phyloP scores from a whole-genome alignment of 2,329 filamentous ascomycete species.

The Colletotrichum somersetense region DNA sequence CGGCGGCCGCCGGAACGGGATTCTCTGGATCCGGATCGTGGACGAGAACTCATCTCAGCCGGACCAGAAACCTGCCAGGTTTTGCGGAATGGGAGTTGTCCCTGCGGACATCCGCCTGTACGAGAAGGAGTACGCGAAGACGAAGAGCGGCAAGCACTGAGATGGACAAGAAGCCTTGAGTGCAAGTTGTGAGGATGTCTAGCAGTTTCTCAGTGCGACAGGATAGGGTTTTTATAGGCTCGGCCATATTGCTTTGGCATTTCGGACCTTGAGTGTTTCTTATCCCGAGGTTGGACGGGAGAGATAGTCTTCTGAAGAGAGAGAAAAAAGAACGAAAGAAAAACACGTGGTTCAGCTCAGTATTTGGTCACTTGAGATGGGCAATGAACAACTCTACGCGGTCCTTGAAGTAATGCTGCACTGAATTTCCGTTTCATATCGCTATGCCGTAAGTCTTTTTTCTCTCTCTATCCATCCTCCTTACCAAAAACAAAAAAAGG shows the following conservation, averaged over 20 bases:
- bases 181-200: neutral
- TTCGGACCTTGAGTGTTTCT: neutral
- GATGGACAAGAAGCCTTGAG: neutral
- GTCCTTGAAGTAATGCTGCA: slow-evolving; percentile 5
- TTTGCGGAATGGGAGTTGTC: neutral
- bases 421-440: slow-evolving; percentile 7
- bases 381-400: neutral
- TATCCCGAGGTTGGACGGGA: no score
- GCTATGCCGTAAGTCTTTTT: slow-evolving; percentile 12
- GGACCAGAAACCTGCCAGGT: neutral
- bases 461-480: neutral
- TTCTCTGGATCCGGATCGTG: neutral
- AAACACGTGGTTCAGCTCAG: neutral
- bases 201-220: neutral
- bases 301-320: neutral
- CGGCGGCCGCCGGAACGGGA: neutral
- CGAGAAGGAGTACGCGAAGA: neutral
- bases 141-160: neutral
- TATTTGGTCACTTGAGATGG: neutral
- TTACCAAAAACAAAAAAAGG: neutral
- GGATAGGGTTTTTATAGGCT: neutral
- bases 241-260: no score
- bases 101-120: neutral
- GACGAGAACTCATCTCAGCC: no score
- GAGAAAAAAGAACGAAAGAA: no score